Conservation (phyloP, 257 asterid species). For the Ehretia macrophylla region DNA sequence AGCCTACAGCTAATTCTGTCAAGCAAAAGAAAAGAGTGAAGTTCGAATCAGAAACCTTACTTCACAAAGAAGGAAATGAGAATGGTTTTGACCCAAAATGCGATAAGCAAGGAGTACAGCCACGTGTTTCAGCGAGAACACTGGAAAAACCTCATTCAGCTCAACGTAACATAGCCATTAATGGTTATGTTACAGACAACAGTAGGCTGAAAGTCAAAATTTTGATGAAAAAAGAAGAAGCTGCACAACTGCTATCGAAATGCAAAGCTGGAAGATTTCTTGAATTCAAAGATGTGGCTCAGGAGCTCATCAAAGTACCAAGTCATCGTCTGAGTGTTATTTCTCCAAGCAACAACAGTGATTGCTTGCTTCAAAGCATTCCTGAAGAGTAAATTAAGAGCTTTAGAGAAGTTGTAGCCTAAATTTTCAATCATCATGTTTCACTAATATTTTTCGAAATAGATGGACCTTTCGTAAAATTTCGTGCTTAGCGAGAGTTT, state of each 20-base stretch:
- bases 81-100: too few relatives aligned
- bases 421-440: too few relatives aligned
- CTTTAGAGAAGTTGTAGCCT: too few relatives aligned
- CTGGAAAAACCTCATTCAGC: too few relatives aligned
- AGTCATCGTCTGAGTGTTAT: conserved; percentile 7
- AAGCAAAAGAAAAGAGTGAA: not conserved
- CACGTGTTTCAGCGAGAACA: too few relatives aligned
- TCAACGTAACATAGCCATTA: too few relatives aligned
- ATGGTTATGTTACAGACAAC: not conserved
- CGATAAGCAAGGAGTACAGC: too few relatives aligned
- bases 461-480: too few relatives aligned
- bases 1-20: not conserved
- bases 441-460: too few relatives aligned
- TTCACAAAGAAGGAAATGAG: not conserved
- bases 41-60: not conserved
- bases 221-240: conserved; percentile 30
- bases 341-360: not conserved
- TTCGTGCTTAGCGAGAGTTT: too few relatives aligned
- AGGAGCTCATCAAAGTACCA: conserved; percentile 19
- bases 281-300: conserved; percentile 22
- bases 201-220: conserved; percentile 17
- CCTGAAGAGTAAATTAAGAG: not conserved
- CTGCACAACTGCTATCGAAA: conserved; percentile 21
- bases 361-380: not conserved
- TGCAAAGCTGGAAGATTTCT: conserved; percentile 27